A percentile compares a stretch with the other conserved stretches of the same genome.
phyloP scores from a whole-genome alignment of 345 rosid genomes.

The Sisymbrium altissimum region DNA sequence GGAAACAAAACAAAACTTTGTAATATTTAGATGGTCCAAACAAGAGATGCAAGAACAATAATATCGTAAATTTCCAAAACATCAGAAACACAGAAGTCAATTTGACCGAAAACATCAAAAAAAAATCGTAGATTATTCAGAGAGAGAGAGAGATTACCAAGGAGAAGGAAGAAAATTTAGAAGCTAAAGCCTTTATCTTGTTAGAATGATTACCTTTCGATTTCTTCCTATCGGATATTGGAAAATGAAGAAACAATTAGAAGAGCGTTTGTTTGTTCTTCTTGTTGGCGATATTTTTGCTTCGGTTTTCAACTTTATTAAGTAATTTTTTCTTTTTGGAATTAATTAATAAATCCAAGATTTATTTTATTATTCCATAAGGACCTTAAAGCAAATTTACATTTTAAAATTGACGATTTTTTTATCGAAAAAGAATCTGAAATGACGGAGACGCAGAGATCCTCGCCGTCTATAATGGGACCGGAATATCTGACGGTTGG shows the following conservation, averaged over 20 bases:
- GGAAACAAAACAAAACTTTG: background rate
- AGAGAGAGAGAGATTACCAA: background rate
- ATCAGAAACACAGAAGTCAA: conserved; percentile 19
- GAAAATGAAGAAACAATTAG: background rate
- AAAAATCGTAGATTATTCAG: background rate
- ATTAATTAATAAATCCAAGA: background rate
- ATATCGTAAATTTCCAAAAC: conserved; percentile 1
- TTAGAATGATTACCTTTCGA: conserved; percentile 16
- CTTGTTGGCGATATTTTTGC: conserved; percentile 24
- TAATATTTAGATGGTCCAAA: background rate
- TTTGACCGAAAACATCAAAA: background rate
- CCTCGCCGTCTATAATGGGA: conserved; percentile 29
- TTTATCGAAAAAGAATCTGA: conserved; percentile 21
- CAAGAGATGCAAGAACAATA: conserved; percentile 19
- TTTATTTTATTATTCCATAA: conserved; percentile 11
- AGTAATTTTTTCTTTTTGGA: conserved; percentile 3
- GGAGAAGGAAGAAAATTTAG: background rate
- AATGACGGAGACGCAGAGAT: conserved; percentile 32
- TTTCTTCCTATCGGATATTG: conserved; percentile 3
- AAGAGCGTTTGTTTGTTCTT: conserved; percentile 14
- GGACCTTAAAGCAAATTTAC: conserved; percentile 3
- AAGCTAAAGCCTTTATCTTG: background rate
- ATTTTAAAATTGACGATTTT: background rate
- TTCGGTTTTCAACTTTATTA: conserved; percentile 2
- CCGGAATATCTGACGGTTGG: conserved; percentile 36